Evolutionary conservation across 345 rosid genomes (phyloP), one percentile per base, ranked within the genome.

Genomic region (Ricinus communis): DNA sequence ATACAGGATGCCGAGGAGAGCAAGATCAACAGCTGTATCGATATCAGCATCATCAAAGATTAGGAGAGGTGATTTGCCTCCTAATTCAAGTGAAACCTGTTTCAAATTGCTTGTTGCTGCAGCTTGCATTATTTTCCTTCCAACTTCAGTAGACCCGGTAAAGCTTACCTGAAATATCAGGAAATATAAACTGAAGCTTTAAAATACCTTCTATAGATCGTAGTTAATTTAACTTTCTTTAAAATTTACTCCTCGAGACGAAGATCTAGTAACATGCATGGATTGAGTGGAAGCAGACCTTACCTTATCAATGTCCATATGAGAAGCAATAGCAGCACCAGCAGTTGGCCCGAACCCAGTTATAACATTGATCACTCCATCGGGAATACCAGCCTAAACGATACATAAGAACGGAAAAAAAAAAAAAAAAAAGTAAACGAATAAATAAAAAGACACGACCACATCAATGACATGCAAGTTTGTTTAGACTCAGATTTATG

Each of bases 251-350:
- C n/a, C n/a, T n/a, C n/a, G n/a, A n/a, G n/a, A n/a, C n/a, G n/a
- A n/a, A n/a, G n/a, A n/a, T n/a, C n/a, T n/a, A n/a, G n/a, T n/a
- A n/a, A n/a, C n/a, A n/a, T n/a, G n/a, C n/a, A n/a, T n/a, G 38
- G 38, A 33, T 33, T 2, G 2, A 33, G 38, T 33, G 8, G 8
- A 43, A 43, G 8, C 12, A 43, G 14, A 4, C 10, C 33, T 79
- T n/a, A 92, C 97, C 96, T 90, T 92, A 77, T 90, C 90, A 33
- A 92, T 85, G 59, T 83, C 87, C 97, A 92, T 92, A 76, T 92
- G 97, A 65, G 87, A 80, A 41, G 87, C 82, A 70, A 92, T 76
- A 63, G 96, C 87, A 36, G 93, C 90, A 62, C 97, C 97, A 66
- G 96, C 92, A 14, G 86, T 84, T 1, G 88, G 72, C 63, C 97